Conservation (phyloP, 306 rosid species). For the Gleditsia sinensis region DNA sequence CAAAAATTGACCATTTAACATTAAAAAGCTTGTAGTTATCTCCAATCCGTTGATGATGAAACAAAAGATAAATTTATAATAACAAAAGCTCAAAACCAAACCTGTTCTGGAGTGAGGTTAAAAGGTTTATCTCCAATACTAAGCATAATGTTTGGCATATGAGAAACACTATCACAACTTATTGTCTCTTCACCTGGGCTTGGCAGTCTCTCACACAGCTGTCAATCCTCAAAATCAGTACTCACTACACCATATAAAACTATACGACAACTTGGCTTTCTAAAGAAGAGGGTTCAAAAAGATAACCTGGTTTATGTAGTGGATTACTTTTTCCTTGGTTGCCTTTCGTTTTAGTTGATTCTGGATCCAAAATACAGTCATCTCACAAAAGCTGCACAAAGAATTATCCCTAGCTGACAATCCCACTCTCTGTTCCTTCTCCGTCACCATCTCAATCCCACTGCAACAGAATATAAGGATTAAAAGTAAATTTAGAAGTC, state of each 20-base stretch:
- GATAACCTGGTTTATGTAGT: slow-evolving; percentile 66
- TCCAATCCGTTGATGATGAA: not conserved
- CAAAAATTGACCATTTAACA: not conserved
- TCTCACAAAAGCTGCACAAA: slow-evolving; percentile 74
- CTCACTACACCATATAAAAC: not conserved
- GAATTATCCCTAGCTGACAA: slow-evolving; percentile 46
- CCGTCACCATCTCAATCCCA: slow-evolving; percentile 69
- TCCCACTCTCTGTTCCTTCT: slow-evolving; percentile 41
- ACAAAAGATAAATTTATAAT: not conserved
- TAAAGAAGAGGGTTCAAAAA: slow-evolving; percentile 13
- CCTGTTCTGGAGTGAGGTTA: slow-evolving; percentile 81
- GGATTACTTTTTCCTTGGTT: slow-evolving; percentile 66
- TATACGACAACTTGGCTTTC: slow-evolving; percentile 8
- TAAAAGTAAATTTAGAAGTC: slow-evolving; percentile 16
- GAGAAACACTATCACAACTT: slow-evolving; percentile 55
- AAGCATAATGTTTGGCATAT: slow-evolving; percentile 73
- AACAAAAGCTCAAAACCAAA: slow-evolving; percentile 31
- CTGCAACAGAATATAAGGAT: slow-evolving; percentile 42
- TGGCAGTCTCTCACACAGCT: slow-evolving; percentile 81
- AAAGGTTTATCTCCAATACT: slow-evolving; percentile 62
- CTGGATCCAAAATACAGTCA: slow-evolving; percentile 77
- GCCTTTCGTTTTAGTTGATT: slow-evolving; percentile 67
- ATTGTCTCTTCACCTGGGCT: slow-evolving; percentile 76
- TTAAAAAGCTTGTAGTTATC: not conserved
- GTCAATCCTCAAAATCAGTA: slow-evolving; percentile 34